A percentile compares a stretch with the other conserved stretches of the same genome.
phyloP scores from a whole-genome alignment of 1,139 yeast species.

The Debaryomyces sp. region DNA sequence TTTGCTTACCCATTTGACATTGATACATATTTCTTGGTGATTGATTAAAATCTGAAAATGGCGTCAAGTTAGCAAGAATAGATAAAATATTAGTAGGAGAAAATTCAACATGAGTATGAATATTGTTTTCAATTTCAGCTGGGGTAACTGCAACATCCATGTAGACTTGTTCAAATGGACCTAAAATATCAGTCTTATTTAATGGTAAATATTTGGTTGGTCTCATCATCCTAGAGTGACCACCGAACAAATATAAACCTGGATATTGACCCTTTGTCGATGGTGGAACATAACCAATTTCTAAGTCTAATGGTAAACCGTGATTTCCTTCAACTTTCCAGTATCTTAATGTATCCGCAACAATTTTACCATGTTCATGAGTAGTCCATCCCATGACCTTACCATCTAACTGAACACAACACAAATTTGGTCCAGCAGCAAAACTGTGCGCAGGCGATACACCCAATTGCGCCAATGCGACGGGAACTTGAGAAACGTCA shows the following conservation, averaged over 20 bases:
- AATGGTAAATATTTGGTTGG: constrained; percentile 91
- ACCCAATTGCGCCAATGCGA: constrained; percentile 72
- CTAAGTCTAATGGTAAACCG: constrained; percentile 81
- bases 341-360: constrained; percentile 87
- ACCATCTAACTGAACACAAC: constrained; percentile 95
- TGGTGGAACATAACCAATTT: constrained; percentile 95
- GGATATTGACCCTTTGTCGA: constrained; percentile 96
- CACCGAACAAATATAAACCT: constrained; percentile 88
- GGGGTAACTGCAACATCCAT: constrained; percentile 96
- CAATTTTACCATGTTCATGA: constrained; percentile 81
- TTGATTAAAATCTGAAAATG: constrained; percentile 97
- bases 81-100: constrained; percentile 94
- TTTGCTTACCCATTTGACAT: constrained; percentile 99
- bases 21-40: constrained; percentile 99
- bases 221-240: constrained; percentile 93
- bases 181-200: constrained; percentile 81
- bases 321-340: constrained; percentile 88
- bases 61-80: constrained; percentile 93
- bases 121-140: constrained; percentile 77
- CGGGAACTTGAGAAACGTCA: constrained; percentile 75
- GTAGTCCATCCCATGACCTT: constrained; percentile 92
- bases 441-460: constrained; percentile 75
- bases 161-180: constrained; percentile 98
- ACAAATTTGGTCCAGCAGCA: constrained; percentile 85
- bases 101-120: constrained; percentile 92